Evolutionary conservation across 2,329 filamentous ascomycete genomes (phyloP).

Genomic region (Neophaeococcomyces mojaviensis): DNA sequence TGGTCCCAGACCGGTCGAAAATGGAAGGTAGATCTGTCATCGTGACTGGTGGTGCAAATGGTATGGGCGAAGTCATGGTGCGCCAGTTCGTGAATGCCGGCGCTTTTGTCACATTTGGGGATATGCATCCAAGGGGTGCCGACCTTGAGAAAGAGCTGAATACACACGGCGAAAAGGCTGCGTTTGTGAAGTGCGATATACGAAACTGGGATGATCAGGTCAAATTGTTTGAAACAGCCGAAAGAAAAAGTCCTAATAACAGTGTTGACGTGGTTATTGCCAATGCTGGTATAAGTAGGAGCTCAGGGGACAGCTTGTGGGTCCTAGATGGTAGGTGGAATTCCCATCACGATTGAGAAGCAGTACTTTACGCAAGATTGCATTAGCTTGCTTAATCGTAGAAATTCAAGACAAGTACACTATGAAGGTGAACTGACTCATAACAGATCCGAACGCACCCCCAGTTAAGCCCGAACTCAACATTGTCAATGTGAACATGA

Average conservation of each 20-base stretch:
- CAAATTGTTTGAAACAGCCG: constrained; percentile 35
- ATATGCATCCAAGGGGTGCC: constrained; percentile 11
- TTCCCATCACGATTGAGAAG: neutral
- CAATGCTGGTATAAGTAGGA: constrained; percentile 38
- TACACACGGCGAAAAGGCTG: neutral
- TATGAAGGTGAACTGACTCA: too few relatives aligned
- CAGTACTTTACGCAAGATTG: too few relatives aligned
- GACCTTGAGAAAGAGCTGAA: constrained; percentile 11
- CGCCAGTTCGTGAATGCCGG: constrained; percentile 31
- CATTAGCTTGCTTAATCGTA: too few relatives aligned
- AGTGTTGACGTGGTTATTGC: constrained; percentile 42
- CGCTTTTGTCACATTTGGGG: constrained; percentile 36
- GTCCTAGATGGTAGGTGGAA: constrained; percentile 30
- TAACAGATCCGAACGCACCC: constrained; percentile 10
- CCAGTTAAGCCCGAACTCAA: constrained; percentile 36
- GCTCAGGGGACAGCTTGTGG: constrained; percentile 32
- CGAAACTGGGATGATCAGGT: constrained; percentile 39
- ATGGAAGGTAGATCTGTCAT: constrained; percentile 27
- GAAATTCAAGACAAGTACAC: too few relatives aligned
- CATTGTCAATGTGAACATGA: constrained; percentile 37
- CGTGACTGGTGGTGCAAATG: constrained; percentile 23
- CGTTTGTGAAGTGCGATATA: constrained; percentile 38
- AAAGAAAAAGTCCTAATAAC: constrained; percentile 29
- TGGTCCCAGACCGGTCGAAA: constrained; percentile 29
- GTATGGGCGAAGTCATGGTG: constrained; percentile 34